These are phyloP conservation scores for Ephemerocybe angulata DNA, from an alignment of 768 basidiomycete species.

Conservation along the genomic window DNA sequence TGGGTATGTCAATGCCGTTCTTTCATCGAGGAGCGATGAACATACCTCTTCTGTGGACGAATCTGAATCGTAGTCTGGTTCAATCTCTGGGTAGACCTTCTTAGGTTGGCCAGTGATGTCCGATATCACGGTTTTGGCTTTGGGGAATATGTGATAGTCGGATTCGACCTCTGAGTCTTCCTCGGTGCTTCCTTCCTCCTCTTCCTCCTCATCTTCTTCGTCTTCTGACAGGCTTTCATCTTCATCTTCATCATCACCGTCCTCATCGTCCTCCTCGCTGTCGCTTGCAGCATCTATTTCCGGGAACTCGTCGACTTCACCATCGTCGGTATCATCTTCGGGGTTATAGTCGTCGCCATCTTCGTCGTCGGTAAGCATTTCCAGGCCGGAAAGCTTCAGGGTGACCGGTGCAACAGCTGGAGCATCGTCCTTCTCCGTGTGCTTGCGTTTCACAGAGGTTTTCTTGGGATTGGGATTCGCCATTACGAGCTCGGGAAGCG, in stretches of 20 bases:
- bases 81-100: constrained; percentile 82
- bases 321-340: constrained; percentile 49
- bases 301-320: constrained; percentile 70
- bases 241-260: constrained; percentile 32
- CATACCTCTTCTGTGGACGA: constrained; percentile 89
- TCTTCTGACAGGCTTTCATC: constrained; percentile 35
- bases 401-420: constrained; percentile 13
- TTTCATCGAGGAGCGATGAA: constrained; percentile 1
- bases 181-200: constrained; percentile 32
- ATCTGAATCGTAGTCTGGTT: constrained; percentile 87
- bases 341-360: constrained; percentile 38
- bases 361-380: constrained; percentile 77
- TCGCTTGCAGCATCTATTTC: constrained; percentile 59
- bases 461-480: constrained; percentile 30
- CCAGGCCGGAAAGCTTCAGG: constrained; percentile 46
- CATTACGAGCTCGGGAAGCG: constrained; percentile 23
- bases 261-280: constrained; percentile 45
- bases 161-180: constrained; percentile 43
- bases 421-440: constrained; percentile 38
- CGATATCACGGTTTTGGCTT: constrained; percentile 66
- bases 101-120: constrained; percentile 83
- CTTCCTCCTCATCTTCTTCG: constrained; percentile 38
- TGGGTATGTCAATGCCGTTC: not conserved
- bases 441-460: constrained; percentile 57
- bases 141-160: constrained; percentile 56